Evolutionary conservation across 108 stramenopile genomes (phyloP).

Genomic region (Skeletonema tropicum): DNA sequence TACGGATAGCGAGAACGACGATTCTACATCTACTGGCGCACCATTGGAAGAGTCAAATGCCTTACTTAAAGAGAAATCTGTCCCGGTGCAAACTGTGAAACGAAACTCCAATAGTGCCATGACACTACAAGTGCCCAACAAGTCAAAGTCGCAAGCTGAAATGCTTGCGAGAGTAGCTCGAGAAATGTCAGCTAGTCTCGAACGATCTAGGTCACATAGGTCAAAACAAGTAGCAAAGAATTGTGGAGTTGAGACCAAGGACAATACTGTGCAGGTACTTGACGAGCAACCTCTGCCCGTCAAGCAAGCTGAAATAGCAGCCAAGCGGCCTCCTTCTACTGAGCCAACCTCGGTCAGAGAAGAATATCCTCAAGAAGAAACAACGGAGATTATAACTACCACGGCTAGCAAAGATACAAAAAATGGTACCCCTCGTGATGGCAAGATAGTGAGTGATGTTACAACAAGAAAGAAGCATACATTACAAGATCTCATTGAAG

Average conservation of each 20-base stretch:
- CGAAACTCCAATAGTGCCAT: not conserved
- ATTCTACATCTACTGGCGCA: not conserved
- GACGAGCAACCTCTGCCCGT: not conserved
- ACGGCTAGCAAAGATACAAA: not conserved
- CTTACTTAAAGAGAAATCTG: not conserved
- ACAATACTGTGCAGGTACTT: not conserved
- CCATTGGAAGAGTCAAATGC: not conserved
- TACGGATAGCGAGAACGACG: not conserved
- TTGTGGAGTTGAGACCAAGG: too few species aligned
- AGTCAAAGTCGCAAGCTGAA: not conserved
- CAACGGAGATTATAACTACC: too few species aligned
- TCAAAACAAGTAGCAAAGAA: not conserved
- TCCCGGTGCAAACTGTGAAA: not conserved
- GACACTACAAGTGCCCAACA: not conserved
- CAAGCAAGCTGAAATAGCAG: not conserved
- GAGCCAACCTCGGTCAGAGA: not conserved
- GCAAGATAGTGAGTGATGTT: not conserved
- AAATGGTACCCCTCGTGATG: not conserved
- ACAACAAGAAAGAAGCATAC: not conserved
- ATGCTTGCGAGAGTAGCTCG: conserved; percentile 1
- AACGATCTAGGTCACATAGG: not conserved
- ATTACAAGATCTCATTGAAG: not conserved
- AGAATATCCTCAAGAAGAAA: not conserved
- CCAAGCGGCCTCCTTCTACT: not conserved
- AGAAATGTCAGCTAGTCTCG: conserved; percentile 1